Percentiles rank a stretch among this genome's conserved stretches.
These are phyloP conservation scores for Amaranthus cruentus DNA, from an alignment of 148 eudicot genomes.

Conservation along the genomic window DNA sequence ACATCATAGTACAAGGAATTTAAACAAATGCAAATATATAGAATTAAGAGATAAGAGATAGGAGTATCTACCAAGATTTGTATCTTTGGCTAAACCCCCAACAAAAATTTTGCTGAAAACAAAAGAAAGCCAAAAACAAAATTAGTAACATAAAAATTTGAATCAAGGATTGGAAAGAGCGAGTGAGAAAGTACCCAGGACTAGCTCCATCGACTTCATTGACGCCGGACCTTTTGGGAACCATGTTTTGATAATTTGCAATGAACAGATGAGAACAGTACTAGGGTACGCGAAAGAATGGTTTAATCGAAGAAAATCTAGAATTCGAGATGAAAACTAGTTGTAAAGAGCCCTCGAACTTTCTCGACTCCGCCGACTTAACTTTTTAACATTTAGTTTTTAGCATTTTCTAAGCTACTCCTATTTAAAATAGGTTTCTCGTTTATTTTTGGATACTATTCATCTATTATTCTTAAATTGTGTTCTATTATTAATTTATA, in stretches of 20 bases:
- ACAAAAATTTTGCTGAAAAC: slow-evolving; percentile 58
- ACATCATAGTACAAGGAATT: neutral
- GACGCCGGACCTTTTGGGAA: slow-evolving; percentile 37
- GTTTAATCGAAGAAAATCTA: neutral
- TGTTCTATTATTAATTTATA: too few relatives aligned
- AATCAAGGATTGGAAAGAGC: neutral
- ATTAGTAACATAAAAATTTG: neutral
- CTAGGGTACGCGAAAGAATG: slow-evolving; percentile 16
- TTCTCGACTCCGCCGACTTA: neutral
- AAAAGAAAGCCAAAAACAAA: neutral
- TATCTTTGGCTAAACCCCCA: slow-evolving; percentile 62
- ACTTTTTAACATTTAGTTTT: too few relatives aligned
- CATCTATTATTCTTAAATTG: too few relatives aligned
- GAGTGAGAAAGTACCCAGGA: slow-evolving; percentile 45
- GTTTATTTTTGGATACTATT: too few relatives aligned
- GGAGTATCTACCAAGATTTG: slow-evolving; percentile 41
- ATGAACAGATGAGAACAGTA: neutral
- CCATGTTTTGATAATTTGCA: slow-evolving; percentile 24
- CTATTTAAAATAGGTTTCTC: too few relatives aligned
- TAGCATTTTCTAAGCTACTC: too few relatives aligned
- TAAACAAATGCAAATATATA: neutral
- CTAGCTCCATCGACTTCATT: slow-evolving; percentile 57
- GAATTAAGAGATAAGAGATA: neutral
- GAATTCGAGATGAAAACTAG: neutral
- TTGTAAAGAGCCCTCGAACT: neutral